phyloP scores from a whole-genome alignment of 306 rosid species.

The Trifolium dubium region DNA sequence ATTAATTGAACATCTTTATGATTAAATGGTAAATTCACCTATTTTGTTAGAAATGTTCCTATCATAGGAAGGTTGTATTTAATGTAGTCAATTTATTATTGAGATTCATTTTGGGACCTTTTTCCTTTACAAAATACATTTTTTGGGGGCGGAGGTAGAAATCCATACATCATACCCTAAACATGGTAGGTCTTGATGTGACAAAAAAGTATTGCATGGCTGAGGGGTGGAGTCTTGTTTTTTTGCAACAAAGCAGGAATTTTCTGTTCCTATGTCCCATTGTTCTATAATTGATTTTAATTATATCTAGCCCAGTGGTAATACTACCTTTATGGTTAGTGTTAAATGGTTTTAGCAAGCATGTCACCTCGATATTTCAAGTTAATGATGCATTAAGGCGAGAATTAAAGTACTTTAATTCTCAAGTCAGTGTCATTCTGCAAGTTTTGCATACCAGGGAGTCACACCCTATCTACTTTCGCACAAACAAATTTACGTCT shows the following conservation, averaged over 20 bases:
- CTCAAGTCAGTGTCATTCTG: slow-evolving; percentile 78
- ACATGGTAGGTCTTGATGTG: slow-evolving; percentile 97
- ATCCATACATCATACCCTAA: slow-evolving; percentile 81
- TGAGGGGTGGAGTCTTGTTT: slow-evolving; percentile 98
- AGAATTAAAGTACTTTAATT: slow-evolving; percentile 69
- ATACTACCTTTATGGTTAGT: slow-evolving; percentile 15
- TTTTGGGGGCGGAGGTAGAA: slow-evolving; percentile 96
- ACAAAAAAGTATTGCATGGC: slow-evolving; percentile 93
- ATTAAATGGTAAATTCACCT: too few species aligned
- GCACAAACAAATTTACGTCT: slow-evolving; percentile 76
- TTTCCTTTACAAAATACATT: too few species aligned
- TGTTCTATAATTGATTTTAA: slow-evolving; percentile 23
- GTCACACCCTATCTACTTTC: slow-evolving; percentile 70
- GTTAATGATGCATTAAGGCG: slow-evolving; percentile 67
- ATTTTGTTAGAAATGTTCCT: too few species aligned
- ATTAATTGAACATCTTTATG: too few species aligned
- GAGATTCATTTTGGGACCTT: too few species aligned
- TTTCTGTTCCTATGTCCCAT: slow-evolving; percentile 10
- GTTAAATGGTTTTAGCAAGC: slow-evolving; percentile 17
- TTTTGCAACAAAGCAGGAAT: slow-evolving; percentile 85
- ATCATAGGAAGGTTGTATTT: too few species aligned
- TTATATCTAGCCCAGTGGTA: slow-evolving; percentile 27
- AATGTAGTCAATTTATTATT: too few species aligned
- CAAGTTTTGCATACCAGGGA: slow-evolving; percentile 79
- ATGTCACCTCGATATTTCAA: slow-evolving; percentile 48